phyloP scores from a whole-genome alignment of 2,329 filamentous ascomycete genomes.

The Cercospora sesami region DNA sequence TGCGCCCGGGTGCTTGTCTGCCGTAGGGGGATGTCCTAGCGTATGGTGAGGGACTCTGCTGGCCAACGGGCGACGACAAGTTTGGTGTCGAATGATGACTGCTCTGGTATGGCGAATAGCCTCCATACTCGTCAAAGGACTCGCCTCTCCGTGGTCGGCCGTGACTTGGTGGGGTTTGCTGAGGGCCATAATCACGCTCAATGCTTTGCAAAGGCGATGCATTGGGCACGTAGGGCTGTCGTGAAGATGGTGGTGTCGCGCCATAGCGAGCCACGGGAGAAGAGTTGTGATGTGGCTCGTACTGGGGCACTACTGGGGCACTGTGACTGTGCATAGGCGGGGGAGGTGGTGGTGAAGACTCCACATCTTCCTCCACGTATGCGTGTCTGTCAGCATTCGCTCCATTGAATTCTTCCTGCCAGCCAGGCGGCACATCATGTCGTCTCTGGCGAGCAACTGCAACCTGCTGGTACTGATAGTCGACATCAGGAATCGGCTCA shows the following conservation, averaged over 20 bases:
- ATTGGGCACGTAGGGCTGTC: constrained; percentile 33
- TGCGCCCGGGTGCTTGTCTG: constrained; percentile 31
- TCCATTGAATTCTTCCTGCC: constrained; percentile 34
- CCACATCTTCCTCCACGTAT: constrained; percentile 29
- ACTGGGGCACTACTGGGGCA: constrained; percentile 36
- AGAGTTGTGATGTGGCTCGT: constrained; percentile 21
- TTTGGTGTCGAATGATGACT: constrained; percentile 35
- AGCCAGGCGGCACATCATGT: constrained; percentile 32
- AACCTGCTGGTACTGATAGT: constrained; percentile 37
- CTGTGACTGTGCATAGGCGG: constrained; percentile 42
- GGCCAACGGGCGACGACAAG: constrained; percentile 22
- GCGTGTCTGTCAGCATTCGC: constrained; percentile 27
- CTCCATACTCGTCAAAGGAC: constrained; percentile 36
- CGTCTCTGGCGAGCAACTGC: constrained; percentile 26
- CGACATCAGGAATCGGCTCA: constrained; percentile 38
- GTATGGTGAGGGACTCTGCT: constrained; percentile 32
- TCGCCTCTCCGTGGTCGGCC: constrained; percentile 29
- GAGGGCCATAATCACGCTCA: constrained; percentile 32
- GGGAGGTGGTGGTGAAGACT: constrained; percentile 36
- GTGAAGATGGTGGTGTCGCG: constrained; percentile 26
- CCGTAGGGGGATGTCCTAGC: constrained; percentile 26
- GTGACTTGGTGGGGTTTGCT: constrained; percentile 30
- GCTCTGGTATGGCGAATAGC: constrained; percentile 32
- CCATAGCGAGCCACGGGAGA: constrained; percentile 28
- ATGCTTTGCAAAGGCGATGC: constrained; percentile 36